A percentile compares a stretch with the other conserved stretches of the same genome.
These are phyloP conservation scores for Saccharomycopsis fodiens DNA, from an alignment of 805 yeast species.

Conservation along the genomic window DNA sequence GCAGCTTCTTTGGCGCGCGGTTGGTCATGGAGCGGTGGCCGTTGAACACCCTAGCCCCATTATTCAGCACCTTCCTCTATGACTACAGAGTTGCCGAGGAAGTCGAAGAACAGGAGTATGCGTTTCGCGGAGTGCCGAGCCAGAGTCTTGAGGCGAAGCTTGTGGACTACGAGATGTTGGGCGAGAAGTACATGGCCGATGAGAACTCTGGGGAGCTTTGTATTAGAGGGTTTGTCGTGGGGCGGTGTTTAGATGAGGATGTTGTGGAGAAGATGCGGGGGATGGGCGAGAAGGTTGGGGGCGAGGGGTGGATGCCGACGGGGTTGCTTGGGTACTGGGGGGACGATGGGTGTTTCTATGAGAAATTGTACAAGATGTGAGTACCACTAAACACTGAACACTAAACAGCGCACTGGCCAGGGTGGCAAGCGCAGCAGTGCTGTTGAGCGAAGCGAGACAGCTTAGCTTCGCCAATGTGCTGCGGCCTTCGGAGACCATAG, in stretches of 20 bases:
- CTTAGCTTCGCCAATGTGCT: too few species aligned
- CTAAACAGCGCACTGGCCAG: too few species aligned
- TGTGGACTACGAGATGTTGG: slow-evolving; percentile 16
- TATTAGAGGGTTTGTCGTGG: slow-evolving; percentile 20
- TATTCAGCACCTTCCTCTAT: slow-evolving; percentile 17
- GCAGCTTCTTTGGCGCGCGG: slow-evolving; percentile 13
- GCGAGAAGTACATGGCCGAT: slow-evolving; percentile 14
- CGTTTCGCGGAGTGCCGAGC: slow-evolving; percentile 16
- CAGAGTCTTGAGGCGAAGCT: slow-evolving; percentile 17
- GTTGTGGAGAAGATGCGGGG: slow-evolving; percentile 6
- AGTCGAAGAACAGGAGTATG: slow-evolving; percentile 1
- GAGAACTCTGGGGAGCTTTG: slow-evolving; percentile 19
- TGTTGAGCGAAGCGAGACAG: too few species aligned
- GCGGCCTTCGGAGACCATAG: too few species aligned
- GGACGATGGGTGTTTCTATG: slow-evolving; percentile 21
- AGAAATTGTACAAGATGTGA: slow-evolving; percentile 9
- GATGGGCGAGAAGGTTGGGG: slow-evolving; percentile 17
- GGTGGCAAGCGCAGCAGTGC: too few species aligned
- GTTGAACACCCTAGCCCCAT: slow-evolving; percentile 12
- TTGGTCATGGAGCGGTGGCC: slow-evolving; percentile 16
- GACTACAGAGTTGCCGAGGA: slow-evolving; percentile 15
- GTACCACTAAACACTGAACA: too few species aligned
- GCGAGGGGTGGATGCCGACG: slow-evolving; percentile 22
- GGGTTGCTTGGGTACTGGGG: slow-evolving; percentile 18
- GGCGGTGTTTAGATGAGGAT: slow-evolving; percentile 14